Percentiles rank a stretch among this genome's conserved stretches.
These are phyloP conservation scores for Daldinia eschscholtzii DNA, from an alignment of 2,329 filamentous ascomycete species.

Conservation along the genomic window DNA sequence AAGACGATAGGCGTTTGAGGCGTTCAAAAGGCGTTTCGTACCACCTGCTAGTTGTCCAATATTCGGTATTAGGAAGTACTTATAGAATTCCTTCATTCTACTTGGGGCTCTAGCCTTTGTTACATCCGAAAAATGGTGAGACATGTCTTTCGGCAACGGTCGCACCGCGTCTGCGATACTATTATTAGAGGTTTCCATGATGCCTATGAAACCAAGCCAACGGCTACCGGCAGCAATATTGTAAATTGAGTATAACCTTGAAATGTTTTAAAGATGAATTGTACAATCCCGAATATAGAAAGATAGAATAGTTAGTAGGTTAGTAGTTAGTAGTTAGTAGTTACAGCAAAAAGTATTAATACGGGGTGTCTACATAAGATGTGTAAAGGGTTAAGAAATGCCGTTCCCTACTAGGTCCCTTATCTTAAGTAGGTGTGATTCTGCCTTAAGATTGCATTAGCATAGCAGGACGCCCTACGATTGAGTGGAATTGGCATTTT, in stretches of 20 bases:
- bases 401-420: neutral
- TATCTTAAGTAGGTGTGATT: conserved; percentile 14
- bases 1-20: conserved; percentile 11
- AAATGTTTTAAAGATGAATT: conserved; percentile 1
- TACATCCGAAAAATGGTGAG: conserved; percentile 80
- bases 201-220: neutral
- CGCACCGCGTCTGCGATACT: conserved; percentile 46
- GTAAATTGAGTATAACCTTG: neutral
- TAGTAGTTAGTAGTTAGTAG: no score
- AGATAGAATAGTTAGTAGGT: neutral
- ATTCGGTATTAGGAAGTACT: conserved; percentile 79
- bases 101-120: conserved; percentile 75
- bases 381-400: neutral
- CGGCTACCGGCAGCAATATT: conserved; percentile 1
- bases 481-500: conserved; percentile 27
- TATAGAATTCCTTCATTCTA: conserved; percentile 84
- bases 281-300: conserved; percentile 1
- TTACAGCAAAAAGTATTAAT: neutral
- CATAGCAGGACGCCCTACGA: conserved; percentile 1
- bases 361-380: conserved; percentile 6
- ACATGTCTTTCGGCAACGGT: conserved; percentile 75
- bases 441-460: conserved; percentile 5
- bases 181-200: conserved; percentile 43
- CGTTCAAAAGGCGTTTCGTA: no score
- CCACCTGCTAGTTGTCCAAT: conserved; percentile 73